These are phyloP conservation scores for Lizonia empirigonia DNA, from an alignment of 2,329 filamentous ascomycete species.

Conservation along the genomic window DNA sequence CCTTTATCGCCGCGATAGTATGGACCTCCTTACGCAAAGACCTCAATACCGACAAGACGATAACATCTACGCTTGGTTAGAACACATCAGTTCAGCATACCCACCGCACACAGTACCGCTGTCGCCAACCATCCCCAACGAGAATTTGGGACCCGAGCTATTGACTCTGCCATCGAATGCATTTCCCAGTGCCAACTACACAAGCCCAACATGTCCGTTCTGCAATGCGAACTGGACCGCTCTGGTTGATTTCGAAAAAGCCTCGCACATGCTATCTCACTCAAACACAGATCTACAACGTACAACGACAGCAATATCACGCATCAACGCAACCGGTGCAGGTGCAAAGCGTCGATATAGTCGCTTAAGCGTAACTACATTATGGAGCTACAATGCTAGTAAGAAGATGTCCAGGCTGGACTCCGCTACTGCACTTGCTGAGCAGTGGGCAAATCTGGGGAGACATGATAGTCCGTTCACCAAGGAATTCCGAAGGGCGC, in stretches of 20 bases:
- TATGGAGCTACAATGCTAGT: not conserved
- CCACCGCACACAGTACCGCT: not conserved
- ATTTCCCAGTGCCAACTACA: not conserved
- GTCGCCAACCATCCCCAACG: not conserved
- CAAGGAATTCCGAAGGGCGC: not conserved
- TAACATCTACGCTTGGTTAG: not conserved
- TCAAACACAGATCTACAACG: not conserved
- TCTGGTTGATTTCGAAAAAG: not conserved
- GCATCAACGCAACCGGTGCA: not conserved
- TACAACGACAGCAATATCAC: not conserved
- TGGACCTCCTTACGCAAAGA: not conserved
- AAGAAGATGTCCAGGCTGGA: not conserved
- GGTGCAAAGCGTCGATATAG: not conserved
- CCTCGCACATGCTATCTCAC: conserved; percentile 1
- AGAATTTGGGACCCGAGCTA: not conserved
- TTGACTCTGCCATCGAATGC: no score
- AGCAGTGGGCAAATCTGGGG: not conserved
- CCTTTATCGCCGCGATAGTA: not conserved
- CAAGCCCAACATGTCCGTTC: not conserved
- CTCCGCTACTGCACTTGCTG: not conserved
- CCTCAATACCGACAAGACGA: not conserved
- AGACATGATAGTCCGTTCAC: not conserved
- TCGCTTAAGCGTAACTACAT: not conserved
- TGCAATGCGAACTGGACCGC: not conserved
- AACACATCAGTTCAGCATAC: not conserved